Conservation (phyloP, 345 rosid species). For the Limnanthes douglasii region DNA sequence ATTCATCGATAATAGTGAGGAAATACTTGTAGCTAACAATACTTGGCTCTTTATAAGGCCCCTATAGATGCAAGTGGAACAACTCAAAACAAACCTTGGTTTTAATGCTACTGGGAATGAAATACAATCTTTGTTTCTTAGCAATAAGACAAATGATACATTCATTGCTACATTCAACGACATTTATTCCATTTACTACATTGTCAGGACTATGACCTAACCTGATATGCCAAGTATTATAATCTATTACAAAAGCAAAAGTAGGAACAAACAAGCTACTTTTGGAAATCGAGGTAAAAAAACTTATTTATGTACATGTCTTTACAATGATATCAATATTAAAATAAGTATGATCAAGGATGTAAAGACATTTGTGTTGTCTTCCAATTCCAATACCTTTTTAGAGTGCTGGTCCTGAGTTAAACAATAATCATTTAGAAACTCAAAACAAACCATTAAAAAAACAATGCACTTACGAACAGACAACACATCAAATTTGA, state of each 20-base stretch:
- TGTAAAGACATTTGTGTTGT: too few species aligned
- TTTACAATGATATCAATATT: too few species aligned
- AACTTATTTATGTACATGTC: too few species aligned
- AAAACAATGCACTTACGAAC: too few species aligned
- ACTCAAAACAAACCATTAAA: too few species aligned
- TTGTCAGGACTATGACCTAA: not conserved
- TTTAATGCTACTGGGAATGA: not conserved
- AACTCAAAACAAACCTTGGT: not conserved
- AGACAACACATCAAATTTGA: too few species aligned
- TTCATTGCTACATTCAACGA: not conserved
- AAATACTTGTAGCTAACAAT: not conserved
- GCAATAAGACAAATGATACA: not conserved
- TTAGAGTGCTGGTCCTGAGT: too few species aligned
- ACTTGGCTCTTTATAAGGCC: not conserved
- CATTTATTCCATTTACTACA: too few species aligned
- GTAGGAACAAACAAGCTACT: not conserved
- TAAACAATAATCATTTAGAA: too few species aligned
- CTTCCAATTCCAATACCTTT: too few species aligned
- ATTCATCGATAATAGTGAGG: not conserved
- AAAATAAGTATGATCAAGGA: too few species aligned
- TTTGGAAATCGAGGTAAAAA: too few species aligned
- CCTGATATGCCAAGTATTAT: not conserved
- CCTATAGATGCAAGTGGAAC: not conserved
- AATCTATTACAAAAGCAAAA: not conserved
- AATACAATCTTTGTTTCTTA: not conserved